These are phyloP conservation scores for Angomonas desouzai DNA, from an alignment of 208 protist genomes.

Conservation along the genomic window DNA sequence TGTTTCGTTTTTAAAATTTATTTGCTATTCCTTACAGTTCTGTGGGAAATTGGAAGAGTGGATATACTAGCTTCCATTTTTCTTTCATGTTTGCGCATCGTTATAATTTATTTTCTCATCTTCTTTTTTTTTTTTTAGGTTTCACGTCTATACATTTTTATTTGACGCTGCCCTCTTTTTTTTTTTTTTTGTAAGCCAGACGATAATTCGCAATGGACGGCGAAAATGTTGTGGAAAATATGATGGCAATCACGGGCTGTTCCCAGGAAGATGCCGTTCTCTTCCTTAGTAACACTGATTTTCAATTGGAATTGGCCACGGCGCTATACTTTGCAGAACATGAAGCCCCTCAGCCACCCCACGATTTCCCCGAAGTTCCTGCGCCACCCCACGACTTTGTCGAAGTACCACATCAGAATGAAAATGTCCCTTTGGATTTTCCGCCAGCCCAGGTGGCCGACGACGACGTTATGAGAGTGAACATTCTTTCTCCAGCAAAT, in stretches of 20 bases:
- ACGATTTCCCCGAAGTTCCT: neutral
- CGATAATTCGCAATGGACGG: constrained; percentile 32
- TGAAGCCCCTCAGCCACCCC: constrained; percentile 4
- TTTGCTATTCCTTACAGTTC: too few species aligned
- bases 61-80: neutral
- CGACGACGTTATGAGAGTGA: too few species aligned
- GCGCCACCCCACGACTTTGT: constrained; percentile 10
- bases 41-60: neutral
- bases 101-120: too few species aligned
- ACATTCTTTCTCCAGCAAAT: too few species aligned
- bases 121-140: constrained; percentile 12
- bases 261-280: constrained; percentile 56
- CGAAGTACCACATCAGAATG: too few species aligned
- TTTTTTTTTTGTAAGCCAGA: constrained; percentile 10
- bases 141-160: too few species aligned
- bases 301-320: constrained; percentile 46
- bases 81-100: neutral
- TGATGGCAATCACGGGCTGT: constrained; percentile 66
- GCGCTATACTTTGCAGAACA: constrained; percentile 28
- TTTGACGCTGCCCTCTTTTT: too few species aligned
- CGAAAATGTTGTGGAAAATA: constrained; percentile 48
- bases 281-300: constrained; percentile 47
- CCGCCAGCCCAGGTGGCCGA: too few species aligned
- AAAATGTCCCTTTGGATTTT: too few species aligned
- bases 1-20: too few species aligned